Evolutionary conservation across 164 flowering plant species (phyloP).

Genomic region (Hamamelis virginiana): DNA sequence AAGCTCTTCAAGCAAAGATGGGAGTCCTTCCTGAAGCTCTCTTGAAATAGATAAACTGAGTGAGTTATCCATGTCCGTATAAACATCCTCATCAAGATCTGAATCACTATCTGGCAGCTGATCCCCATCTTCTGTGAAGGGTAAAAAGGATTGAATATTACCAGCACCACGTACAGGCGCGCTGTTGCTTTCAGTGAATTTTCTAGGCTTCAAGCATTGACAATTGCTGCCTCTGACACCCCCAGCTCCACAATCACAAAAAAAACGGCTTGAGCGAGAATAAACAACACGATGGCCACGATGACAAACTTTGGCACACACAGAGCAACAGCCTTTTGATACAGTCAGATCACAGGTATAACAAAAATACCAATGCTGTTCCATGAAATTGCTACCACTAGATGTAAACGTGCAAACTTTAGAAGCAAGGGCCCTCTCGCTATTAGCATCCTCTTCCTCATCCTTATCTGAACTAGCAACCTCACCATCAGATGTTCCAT

Average conservation of each 20-base stretch:
- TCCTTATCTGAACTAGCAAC: slow-evolving; percentile 86
- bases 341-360: slow-evolving; percentile 98
- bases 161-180: slow-evolving; percentile 44
- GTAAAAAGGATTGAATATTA: slow-evolving; percentile 62
- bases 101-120: slow-evolving; percentile 89
- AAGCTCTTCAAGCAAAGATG: slow-evolving; percentile 60
- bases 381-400: slow-evolving; percentile 99
- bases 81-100: slow-evolving; percentile 77
- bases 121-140: slow-evolving; percentile 75
- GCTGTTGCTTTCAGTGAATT: slow-evolving; percentile 53
- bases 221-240: slow-evolving; percentile 97
- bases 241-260: slow-evolving; percentile 99
- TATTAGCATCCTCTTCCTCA: slow-evolving; percentile 83
- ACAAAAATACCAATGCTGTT: slow-evolving; percentile 99
- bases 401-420: slow-evolving; percentile 98
- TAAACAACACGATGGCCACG: slow-evolving; percentile 99
- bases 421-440: slow-evolving; percentile 90
- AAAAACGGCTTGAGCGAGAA: slow-evolving; percentile 97
- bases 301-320: slow-evolving; percentile 99
- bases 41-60: slow-evolving; percentile 59
- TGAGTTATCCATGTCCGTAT: slow-evolving; percentile 55
- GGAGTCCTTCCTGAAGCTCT: slow-evolving; percentile 64
- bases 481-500: slow-evolving; percentile 99
- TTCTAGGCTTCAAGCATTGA: slow-evolving; percentile 95
- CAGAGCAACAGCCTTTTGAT: slow-evolving; percentile 97